A percentile compares a stretch with the other conserved stretches of the same genome.
These are phyloP conservation scores for Penicillium janthinellum DNA, from an alignment of 2,329 filamentous ascomycete genomes.

Conservation along the genomic window DNA sequence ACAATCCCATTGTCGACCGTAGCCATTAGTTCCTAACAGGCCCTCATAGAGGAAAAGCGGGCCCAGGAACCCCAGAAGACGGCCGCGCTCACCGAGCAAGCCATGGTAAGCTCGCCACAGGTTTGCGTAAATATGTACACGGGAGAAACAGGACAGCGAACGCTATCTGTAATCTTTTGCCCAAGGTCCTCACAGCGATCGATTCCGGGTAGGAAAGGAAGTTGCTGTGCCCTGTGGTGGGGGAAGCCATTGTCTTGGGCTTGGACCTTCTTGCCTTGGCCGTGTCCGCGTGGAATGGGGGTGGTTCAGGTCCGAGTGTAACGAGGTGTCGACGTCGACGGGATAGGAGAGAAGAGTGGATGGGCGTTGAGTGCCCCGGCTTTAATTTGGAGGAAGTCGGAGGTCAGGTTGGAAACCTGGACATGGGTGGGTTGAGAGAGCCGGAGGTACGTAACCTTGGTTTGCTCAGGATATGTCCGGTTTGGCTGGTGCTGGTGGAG, in stretches of 20 bases:
- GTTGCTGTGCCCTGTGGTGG: background rate
- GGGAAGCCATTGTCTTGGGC: constrained; percentile 28
- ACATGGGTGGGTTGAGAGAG: constrained; percentile 1
- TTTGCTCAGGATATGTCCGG: background rate
- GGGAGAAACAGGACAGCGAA: constrained; percentile 3
- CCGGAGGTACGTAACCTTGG: background rate
- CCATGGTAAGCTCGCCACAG: background rate
- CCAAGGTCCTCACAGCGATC: constrained; percentile 23
- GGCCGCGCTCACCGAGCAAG: constrained; percentile 23
- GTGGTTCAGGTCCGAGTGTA: background rate
- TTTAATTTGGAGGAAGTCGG: background rate
- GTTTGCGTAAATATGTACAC: constrained; percentile 24
- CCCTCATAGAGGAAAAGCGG: constrained; percentile 46
- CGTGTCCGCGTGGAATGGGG: constrained; percentile 28
- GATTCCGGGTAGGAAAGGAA: background rate
- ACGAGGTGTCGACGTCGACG: background rate
- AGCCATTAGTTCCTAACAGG: constrained; percentile 46
- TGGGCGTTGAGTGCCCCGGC: background rate
- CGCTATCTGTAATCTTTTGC: constrained; percentile 8
- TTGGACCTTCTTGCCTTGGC: constrained; percentile 29
- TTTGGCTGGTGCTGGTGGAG: background rate
- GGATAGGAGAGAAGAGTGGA: background rate
- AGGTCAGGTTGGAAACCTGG: background rate
- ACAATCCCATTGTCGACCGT: constrained; percentile 37
- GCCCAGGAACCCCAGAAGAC: constrained; percentile 44